Conservation (phyloP, 2,329 filamentous ascomycete species). For the Paramyrothecium sp. region DNA sequence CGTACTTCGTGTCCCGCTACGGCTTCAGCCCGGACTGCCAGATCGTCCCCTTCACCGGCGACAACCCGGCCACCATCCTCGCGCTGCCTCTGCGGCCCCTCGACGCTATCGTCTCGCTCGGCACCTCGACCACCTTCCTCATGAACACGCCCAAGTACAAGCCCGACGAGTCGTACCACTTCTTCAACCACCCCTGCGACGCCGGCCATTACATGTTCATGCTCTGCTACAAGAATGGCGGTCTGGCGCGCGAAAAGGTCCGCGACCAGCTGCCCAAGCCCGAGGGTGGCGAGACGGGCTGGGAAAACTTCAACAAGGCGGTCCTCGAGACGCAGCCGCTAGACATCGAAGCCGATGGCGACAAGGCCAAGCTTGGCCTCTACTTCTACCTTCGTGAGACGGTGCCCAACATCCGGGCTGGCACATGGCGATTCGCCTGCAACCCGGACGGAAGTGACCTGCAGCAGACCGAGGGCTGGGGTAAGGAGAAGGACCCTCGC, state of each 20-base stretch:
- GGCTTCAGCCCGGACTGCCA: slow-evolving; percentile 74
- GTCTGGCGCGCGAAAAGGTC: slow-evolving; percentile 85
- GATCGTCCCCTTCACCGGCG: slow-evolving; percentile 86
- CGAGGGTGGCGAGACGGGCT: slow-evolving; percentile 50
- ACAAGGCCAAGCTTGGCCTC: slow-evolving; percentile 80
- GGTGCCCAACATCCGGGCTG: slow-evolving; percentile 83
- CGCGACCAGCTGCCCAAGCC: slow-evolving; percentile 72
- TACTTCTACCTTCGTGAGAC: slow-evolving; percentile 96
- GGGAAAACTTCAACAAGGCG: slow-evolving; percentile 77
- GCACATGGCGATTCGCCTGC: slow-evolving; percentile 80
- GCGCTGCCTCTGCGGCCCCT: slow-evolving; percentile 82
- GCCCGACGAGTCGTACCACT: slow-evolving; percentile 89
- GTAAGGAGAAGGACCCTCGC: slow-evolving; percentile 71
- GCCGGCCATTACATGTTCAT: slow-evolving; percentile 97
- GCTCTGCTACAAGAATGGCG: slow-evolving; percentile 99
- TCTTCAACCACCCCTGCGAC: slow-evolving; percentile 96
- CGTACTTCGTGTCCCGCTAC: slow-evolving; percentile 78
- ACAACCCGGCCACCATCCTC: slow-evolving; percentile 94
- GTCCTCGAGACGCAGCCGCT: slow-evolving; percentile 69
- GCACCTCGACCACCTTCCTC: slow-evolving; percentile 94
- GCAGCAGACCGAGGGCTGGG: slow-evolving; percentile 34
- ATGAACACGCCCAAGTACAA: slow-evolving; percentile 94
- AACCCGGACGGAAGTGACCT: slow-evolving; percentile 54
- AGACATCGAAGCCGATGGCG: slow-evolving; percentile 51
- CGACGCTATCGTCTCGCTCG: slow-evolving; percentile 92